Conservation (phyloP, 306 rosid genomes). For the Benincasa hispida region DNA sequence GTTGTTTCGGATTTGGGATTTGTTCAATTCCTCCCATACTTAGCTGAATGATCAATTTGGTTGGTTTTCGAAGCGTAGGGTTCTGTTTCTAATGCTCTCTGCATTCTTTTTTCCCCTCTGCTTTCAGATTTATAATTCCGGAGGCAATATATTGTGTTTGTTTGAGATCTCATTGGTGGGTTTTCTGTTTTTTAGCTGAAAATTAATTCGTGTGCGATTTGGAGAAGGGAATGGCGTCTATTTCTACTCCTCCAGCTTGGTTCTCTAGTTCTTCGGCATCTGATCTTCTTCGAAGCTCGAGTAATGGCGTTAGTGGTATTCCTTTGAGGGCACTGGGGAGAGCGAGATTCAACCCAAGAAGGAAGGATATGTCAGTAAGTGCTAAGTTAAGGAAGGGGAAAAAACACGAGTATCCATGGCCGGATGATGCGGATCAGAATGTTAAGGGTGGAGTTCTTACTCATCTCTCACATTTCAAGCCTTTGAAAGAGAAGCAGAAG, state of each 20-base stretch:
- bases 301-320: constrained; percentile 47
- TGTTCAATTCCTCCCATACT: neutral
- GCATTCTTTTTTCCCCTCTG: neutral
- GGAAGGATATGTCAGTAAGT: constrained; percentile 37
- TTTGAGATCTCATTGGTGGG: constrained; percentile 28
- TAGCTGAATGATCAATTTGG: constrained; percentile 6
- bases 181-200: constrained; percentile 11
- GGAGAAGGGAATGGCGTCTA: constrained; percentile 51
- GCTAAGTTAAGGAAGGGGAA: constrained; percentile 64
- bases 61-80: neutral
- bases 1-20: neutral
- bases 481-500: constrained; percentile 59
- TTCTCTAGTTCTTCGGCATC: constrained; percentile 53
- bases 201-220: constrained; percentile 9
- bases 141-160: constrained; percentile 10
- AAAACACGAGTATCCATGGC: constrained; percentile 87
- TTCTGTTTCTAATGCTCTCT: neutral
- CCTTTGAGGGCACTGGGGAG: constrained; percentile 61
- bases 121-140: constrained; percentile 13
- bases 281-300: constrained; percentile 72
- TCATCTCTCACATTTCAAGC: constrained; percentile 74
- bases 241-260: constrained; percentile 41
- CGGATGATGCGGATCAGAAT: constrained; percentile 69
- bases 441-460: constrained; percentile 63
- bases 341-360: constrained; percentile 30